Evolutionary conservation across 202 grass and related monocot species (phyloP).

Genomic region (Cymbopogon flexuosus): DNA sequence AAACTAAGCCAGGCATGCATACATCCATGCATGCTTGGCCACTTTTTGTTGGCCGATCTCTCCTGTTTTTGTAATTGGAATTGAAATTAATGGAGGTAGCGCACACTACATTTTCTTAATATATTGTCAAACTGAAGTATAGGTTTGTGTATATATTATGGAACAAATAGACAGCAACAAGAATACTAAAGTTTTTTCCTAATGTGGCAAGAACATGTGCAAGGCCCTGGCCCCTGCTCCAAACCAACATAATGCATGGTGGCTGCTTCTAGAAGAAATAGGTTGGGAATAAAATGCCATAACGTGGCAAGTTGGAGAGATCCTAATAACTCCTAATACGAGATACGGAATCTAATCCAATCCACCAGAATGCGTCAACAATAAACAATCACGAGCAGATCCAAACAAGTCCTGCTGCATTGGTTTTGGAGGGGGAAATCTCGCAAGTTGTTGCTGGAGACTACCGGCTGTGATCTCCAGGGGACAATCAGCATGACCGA

Average conservation of each 20-base stretch:
- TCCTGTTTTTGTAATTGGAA: too few species aligned
- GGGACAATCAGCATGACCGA: conserved; percentile 21
- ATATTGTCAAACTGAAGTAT: neutral
- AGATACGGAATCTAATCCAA: conserved; percentile 27
- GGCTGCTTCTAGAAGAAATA: neutral
- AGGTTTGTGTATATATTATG: neutral
- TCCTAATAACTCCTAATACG: conserved; percentile 4
- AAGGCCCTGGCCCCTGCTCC: neutral
- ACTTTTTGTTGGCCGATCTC: too few species aligned
- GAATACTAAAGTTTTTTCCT: neutral
- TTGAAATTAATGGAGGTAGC: too few species aligned
- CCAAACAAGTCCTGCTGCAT: neutral
- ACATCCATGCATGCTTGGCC: too few species aligned
- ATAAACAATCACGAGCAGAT: conserved; percentile 28
- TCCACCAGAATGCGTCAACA: conserved; percentile 30
- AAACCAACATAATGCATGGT: neutral
- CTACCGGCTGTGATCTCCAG: conserved; percentile 18
- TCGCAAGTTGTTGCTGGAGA: conserved; percentile 24
- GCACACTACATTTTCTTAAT: too few species aligned
- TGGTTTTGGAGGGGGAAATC: neutral
- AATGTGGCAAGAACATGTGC: conserved; percentile 17
- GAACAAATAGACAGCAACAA: neutral
- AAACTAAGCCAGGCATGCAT: too few species aligned
- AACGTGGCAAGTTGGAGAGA: conserved; percentile 29
- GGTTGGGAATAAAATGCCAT: neutral